Evolutionary conservation across 2,329 filamentous ascomycete species (phyloP).

Genomic region (Akanthomyces dipterigenus): DNA sequence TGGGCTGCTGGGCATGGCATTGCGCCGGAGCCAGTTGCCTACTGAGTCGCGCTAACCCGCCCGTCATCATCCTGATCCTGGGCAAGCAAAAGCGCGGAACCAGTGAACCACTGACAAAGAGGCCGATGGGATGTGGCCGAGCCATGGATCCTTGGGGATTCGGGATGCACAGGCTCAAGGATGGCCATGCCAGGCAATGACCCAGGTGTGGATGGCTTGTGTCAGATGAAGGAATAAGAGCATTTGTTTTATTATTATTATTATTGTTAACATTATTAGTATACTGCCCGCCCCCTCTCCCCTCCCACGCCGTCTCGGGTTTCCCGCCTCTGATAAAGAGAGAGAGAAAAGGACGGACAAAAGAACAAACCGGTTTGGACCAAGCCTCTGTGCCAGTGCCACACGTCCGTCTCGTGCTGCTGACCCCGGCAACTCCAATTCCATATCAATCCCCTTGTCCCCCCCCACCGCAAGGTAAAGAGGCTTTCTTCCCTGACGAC

Average conservation of each 20-base stretch:
- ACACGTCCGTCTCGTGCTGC: conserved; percentile 7
- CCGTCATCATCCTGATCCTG: not conserved
- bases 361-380: conserved; percentile 2
- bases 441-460: conserved; percentile 6
- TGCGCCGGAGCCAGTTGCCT: conserved; percentile 1
- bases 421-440: conserved; percentile 4
- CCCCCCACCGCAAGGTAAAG: not conserved
- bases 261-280: too few species aligned
- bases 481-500: not conserved
- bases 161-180: not conserved
- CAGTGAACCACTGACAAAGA: not conserved
- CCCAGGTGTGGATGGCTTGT: not conserved
- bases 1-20: not conserved
- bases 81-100: not conserved
- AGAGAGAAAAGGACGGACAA: not conserved
- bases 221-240: not conserved
- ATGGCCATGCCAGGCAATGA: conserved; percentile 2
- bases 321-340: not conserved
- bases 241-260: too few species aligned
- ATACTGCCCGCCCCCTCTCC: not conserved
- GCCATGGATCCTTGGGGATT: not conserved
- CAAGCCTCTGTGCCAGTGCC: conserved; percentile 10
- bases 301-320: not conserved
- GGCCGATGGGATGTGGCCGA: conserved; percentile 7
- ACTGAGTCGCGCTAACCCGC: conserved; percentile 3